phyloP scores from a whole-genome alignment of 306 rosid genomes.

The Cucumis cinereus region DNA sequence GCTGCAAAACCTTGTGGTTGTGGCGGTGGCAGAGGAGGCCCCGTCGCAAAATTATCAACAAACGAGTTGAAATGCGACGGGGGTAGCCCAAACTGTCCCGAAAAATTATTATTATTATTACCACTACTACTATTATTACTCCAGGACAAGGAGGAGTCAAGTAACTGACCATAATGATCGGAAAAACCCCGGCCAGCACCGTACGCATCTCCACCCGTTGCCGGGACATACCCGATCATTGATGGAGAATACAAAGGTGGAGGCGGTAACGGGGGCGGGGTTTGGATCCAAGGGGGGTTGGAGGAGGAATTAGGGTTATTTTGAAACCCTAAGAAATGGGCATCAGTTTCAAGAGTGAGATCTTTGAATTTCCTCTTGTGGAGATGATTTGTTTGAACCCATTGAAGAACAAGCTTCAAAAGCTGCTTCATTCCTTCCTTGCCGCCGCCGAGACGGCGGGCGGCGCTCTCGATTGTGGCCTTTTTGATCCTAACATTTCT shows the following conservation, averaged over 20 bases:
- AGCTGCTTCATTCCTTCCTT: conserved; percentile 85
- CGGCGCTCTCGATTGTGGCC: conserved; percentile 71
- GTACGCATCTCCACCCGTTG: background rate
- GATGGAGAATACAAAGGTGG: conserved; percentile 20
- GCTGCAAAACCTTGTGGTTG: conserved; percentile 16
- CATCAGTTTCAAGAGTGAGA: background rate
- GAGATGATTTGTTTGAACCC: conserved; percentile 90
- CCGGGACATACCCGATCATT: conserved; percentile 36
- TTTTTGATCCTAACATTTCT: conserved; percentile 76
- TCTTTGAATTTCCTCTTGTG: conserved; percentile 33
- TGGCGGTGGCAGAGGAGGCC: background rate
- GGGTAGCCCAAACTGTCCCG: conserved; percentile 33
- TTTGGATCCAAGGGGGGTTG: background rate
- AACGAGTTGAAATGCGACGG: conserved; percentile 35
- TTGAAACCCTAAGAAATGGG: conserved; percentile 9
- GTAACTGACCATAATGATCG: conserved; percentile 30
- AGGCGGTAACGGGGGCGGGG: conserved; percentile 13
- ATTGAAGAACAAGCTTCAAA: conserved; percentile 75
- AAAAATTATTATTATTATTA: background rate
- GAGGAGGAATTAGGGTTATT: conserved; percentile 20
- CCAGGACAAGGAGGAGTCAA: conserved; percentile 55
- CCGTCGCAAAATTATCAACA: conserved; percentile 18
- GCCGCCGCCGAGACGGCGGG: conserved; percentile 80
- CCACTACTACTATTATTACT: conserved; percentile 2
- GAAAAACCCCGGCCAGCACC: background rate